These are phyloP conservation scores for Fusarium drepaniforme DNA, from an alignment of 2,329 filamentous ascomycete species.

Conservation along the genomic window DNA sequence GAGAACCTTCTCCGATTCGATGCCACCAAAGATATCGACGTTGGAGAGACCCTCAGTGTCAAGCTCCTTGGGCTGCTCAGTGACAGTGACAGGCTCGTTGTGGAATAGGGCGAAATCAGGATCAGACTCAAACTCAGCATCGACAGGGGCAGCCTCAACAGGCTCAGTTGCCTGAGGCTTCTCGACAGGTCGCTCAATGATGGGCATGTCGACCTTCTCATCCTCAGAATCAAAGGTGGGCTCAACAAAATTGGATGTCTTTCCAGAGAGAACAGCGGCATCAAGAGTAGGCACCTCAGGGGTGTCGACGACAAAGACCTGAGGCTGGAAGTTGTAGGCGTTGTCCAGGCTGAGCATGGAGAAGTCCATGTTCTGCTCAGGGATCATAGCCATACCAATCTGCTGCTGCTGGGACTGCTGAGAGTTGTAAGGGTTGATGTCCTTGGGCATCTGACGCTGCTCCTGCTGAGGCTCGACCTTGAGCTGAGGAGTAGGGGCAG, in stretches of 20 bases:
- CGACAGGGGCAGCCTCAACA: slow-evolving; percentile 47
- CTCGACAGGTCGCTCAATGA: slow-evolving; percentile 62
- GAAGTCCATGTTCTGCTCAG: slow-evolving; percentile 82
- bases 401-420: slow-evolving; percentile 72
- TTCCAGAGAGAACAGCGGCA: slow-evolving; percentile 75
- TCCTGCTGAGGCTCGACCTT: slow-evolving; percentile 58
- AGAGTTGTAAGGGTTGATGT: slow-evolving; percentile 71
- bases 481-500: slow-evolving; percentile 51
- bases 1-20: slow-evolving; percentile 73
- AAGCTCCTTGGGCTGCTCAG: slow-evolving; percentile 51
- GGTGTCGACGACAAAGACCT: slow-evolving; percentile 81
- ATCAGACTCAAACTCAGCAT: slow-evolving; percentile 73
- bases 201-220: slow-evolving; percentile 68
- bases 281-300: slow-evolving; percentile 75
- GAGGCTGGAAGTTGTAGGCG: slow-evolving; percentile 73
- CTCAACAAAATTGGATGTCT: slow-evolving; percentile 69
- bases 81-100: slow-evolving; percentile 50
- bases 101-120: slow-evolving; percentile 72
- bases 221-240: slow-evolving; percentile 58
- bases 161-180: slow-evolving; percentile 48
- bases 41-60: slow-evolving; percentile 57
- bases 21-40: slow-evolving; percentile 62
- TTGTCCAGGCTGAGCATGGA: slow-evolving; percentile 74
- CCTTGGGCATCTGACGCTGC: slow-evolving; percentile 70
- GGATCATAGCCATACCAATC: slow-evolving; percentile 86